Evolutionary conservation across 768 basidiomycete genomes (phyloP).

Genomic region (Xanthoconium stramineum): DNA sequence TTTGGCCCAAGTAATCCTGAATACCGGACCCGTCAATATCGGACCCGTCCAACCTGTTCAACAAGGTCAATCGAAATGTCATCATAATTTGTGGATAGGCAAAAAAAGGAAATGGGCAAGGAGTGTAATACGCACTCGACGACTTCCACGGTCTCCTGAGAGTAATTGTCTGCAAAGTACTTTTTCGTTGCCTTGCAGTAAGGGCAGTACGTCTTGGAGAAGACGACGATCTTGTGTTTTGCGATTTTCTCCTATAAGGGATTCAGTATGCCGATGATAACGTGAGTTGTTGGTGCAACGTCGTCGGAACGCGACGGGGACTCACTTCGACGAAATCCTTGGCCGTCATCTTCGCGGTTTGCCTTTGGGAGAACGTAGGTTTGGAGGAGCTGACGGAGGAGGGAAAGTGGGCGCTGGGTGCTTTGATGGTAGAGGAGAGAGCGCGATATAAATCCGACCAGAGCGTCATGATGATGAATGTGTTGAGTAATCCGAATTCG

Average conservation of each 20-base stretch:
- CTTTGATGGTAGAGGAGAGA: constrained; percentile 10
- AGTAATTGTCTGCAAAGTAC: constrained; percentile 41
- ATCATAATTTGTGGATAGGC: not conserved
- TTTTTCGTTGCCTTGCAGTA: constrained; percentile 49
- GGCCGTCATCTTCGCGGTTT: constrained; percentile 22
- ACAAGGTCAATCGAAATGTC: not conserved
- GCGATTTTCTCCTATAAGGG: constrained; percentile 40
- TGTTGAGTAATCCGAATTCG: not conserved
- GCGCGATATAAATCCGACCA: constrained; percentile 23
- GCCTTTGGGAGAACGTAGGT: constrained; percentile 17
- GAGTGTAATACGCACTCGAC: constrained; percentile 42
- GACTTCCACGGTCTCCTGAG: constrained; percentile 36
- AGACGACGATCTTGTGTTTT: constrained; percentile 52
- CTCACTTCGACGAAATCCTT: constrained; percentile 42
- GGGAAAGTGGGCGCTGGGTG: not conserved
- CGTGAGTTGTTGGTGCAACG: not conserved
- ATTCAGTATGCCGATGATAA: not conserved
- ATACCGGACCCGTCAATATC: constrained; percentile 61
- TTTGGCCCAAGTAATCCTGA: constrained; percentile 59
- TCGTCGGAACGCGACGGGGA: not conserved
- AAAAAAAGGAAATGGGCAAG: not conserved
- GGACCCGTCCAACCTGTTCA: constrained; percentile 51
- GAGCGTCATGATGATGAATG: constrained; percentile 2
- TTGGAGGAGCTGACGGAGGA: constrained; percentile 29
- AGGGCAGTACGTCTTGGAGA: constrained; percentile 59